phyloP scores from a whole-genome alignment of 768 basidiomycete genomes.

The Rossbeevera mucosa region DNA sequence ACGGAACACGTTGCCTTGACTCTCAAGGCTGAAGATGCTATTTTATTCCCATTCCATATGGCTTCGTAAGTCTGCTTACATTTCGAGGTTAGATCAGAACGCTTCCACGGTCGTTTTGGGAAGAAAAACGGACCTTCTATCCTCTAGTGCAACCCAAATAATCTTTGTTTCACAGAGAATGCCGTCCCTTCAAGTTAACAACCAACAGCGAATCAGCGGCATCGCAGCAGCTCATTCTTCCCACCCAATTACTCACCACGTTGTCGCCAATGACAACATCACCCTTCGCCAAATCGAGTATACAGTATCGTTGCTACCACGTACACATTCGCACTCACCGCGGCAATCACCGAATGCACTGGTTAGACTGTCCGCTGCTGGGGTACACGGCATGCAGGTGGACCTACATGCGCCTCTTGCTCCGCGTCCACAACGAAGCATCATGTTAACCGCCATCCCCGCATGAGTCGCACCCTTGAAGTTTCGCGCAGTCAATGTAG shows the following conservation, averaged over 20 bases:
- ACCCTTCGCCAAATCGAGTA: not conserved
- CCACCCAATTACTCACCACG: not conserved
- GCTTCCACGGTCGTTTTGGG: not conserved
- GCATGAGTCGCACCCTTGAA: not conserved
- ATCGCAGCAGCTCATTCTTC: not conserved
- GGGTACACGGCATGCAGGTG: not conserved
- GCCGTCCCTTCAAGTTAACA: constrained; percentile 1
- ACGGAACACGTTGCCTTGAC: not conserved
- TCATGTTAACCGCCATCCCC: constrained; percentile 9
- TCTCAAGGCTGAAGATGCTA: not conserved
- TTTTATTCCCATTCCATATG: not conserved
- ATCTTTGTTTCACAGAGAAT: not conserved
- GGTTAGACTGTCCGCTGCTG: too few species aligned
- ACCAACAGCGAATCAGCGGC: constrained; percentile 1
- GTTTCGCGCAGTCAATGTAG: constrained; percentile 1
- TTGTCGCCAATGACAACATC: constrained; percentile 13
- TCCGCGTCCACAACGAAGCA: not conserved
- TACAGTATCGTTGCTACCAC: not conserved
- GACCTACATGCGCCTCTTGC: not conserved
- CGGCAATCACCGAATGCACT: too few species aligned
- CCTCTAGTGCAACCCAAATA: not conserved
- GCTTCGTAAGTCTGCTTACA: not conserved
- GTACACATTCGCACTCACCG: too few species aligned
- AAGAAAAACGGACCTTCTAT: not conserved
- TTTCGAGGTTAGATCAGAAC: not conserved